phyloP scores from a whole-genome alignment of 2,329 filamentous ascomycete genomes.

The Claviceps digitariae region DNA sequence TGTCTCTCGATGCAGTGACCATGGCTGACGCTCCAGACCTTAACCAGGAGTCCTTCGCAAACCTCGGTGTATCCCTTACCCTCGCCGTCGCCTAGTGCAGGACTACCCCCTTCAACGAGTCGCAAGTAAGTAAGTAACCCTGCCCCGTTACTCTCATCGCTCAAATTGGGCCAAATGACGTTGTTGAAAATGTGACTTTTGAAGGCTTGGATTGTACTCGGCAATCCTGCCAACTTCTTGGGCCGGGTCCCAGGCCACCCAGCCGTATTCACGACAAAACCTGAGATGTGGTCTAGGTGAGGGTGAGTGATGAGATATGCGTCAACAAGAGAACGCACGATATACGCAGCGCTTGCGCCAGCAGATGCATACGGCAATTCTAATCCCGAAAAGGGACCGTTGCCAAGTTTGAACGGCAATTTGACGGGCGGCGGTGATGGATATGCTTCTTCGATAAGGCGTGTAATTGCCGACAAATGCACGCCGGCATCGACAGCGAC shows the following conservation, averaged over 20 bases:
- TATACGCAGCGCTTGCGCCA: slow-evolving; percentile 65
- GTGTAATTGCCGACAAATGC: slow-evolving; percentile 73
- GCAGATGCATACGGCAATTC: slow-evolving; percentile 52
- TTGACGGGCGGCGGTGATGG: slow-evolving; percentile 17
- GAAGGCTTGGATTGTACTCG: slow-evolving; percentile 80
- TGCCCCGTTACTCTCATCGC: slow-evolving; percentile 88
- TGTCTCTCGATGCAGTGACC: slow-evolving; percentile 73
- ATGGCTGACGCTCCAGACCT: slow-evolving; percentile 77
- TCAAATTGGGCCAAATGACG: slow-evolving; percentile 92
- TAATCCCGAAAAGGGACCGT: slow-evolving; percentile 71
- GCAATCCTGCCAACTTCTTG: slow-evolving; percentile 75
- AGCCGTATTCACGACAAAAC: slow-evolving; percentile 87
- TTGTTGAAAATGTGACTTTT: slow-evolving; percentile 97
- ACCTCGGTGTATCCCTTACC: slow-evolving; percentile 77
- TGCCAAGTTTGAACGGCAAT: slow-evolving; percentile 39
- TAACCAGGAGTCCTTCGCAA: slow-evolving; percentile 77
- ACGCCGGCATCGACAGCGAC: slow-evolving; percentile 91
- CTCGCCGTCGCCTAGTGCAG: slow-evolving; percentile 67
- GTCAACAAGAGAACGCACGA: slow-evolving; percentile 68
- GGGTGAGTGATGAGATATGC: slow-evolving; percentile 90
- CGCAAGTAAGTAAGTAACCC: slow-evolving; percentile 85
- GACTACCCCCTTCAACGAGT: slow-evolving; percentile 77
- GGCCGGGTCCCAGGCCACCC: slow-evolving; percentile 66
- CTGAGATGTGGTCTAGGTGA: slow-evolving; percentile 89
- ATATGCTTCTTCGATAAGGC: slow-evolving; percentile 52